Evolutionary conservation across 345 rosid species (phyloP).

Genomic region (Euphorbia lathyris): DNA sequence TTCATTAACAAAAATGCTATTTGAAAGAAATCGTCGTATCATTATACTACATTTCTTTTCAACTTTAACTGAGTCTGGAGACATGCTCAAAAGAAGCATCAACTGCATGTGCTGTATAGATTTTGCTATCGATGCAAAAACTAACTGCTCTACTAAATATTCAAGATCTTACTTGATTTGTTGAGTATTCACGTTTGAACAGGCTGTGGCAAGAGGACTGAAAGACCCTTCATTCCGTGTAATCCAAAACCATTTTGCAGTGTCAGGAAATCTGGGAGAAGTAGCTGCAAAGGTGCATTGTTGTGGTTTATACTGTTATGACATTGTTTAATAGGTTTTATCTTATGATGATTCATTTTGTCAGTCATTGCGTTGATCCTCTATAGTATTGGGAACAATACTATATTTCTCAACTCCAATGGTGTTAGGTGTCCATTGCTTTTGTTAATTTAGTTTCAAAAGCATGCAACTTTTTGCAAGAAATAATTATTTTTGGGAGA

Average conservation of each 20-base stretch:
- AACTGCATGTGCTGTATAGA: neutral
- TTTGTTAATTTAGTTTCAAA: neutral
- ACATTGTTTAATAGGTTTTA: neutral
- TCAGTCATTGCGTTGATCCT: neutral
- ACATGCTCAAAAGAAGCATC: neutral
- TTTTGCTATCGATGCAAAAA: neutral
- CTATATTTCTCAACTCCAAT: neutral
- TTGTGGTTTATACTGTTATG: neutral
- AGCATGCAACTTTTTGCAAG: neutral
- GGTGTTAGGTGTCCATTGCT: neutral
- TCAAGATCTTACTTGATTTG: neutral
- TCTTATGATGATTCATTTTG: neutral
- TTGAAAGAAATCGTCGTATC: neutral
- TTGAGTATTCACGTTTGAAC: slow-evolving; percentile 18
- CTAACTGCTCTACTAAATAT: slow-evolving; percentile 3
- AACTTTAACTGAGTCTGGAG: neutral
- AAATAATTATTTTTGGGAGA: neutral
- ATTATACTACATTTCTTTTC: neutral
- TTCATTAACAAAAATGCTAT: neutral
- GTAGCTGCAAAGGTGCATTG: slow-evolving; percentile 88
- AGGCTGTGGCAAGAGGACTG: slow-evolving; percentile 96
- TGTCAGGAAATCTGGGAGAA: slow-evolving; percentile 83
- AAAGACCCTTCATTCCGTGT: slow-evolving; percentile 96
- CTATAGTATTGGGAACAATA: neutral
- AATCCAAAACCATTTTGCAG: slow-evolving; percentile 89